Evolutionary conservation across 1,139 yeast species (phyloP), one percentile per base, ranked within the genome.

Genomic region (Sugiyamaella paludigena): DNA sequence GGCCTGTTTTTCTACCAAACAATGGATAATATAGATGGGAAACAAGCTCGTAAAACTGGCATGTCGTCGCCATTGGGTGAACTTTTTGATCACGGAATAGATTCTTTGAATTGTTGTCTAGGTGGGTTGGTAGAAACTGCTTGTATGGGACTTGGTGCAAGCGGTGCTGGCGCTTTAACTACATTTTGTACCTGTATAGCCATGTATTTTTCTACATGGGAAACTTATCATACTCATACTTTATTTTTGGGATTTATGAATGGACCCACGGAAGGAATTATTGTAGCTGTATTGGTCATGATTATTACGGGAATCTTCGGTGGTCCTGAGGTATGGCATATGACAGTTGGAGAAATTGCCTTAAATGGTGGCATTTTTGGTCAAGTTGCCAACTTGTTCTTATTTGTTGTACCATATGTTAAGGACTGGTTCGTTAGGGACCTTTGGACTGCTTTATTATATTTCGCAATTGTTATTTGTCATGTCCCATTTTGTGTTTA

Each of bases 11-110:
- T 84, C 78, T 85, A 85, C 68, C 92, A 85, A 63, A 85, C 94
- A 1, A 83, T 85, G 72, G 94, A 85, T 68, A 88, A 88, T 31
- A 83, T 89, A 61, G 94, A 85, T 64, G 94, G 94, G 9, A 81
- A 84, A 58, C 94, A 85, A 66, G 94, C 94, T 12, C 75, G 94
- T 58, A 66, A 80, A 59, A 85, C 92, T 0, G 86, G 86, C 30
- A 86, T 84, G 61, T 76, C 83, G 51, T 87, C 91, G 2, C 92
- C 94, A 2, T 71, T 85, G 56, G 94, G 92, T 12, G 92, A 85
- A 66, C 73, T 85, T 53, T 85, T 85, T 62, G 94, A 85, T 66
- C 94, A 85, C 60, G 86, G 89, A 28, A 80, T 85, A 50, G 94
- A 85, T 66, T 85, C 92, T 2, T 76, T 85, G 61, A 85, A 85